These are phyloP conservation scores for Blepharisma stoltei DNA, from an alignment of 73 alveolate species.

Conservation along the genomic window DNA sequence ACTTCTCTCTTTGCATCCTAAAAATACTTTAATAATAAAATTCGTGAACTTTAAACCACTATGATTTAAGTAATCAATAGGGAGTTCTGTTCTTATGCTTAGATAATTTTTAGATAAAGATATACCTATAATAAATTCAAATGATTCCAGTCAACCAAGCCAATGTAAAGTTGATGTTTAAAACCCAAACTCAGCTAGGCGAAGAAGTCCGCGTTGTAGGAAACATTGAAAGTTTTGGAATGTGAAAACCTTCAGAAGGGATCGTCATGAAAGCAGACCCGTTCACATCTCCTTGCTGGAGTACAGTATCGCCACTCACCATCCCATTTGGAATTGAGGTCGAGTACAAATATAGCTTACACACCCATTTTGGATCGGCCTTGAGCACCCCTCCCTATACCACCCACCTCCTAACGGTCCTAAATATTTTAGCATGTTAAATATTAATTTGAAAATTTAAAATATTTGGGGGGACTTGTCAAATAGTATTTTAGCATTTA, in stretches of 20 bases:
- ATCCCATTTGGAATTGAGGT: conserved; percentile 8
- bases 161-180: conserved; percentile 16
- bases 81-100: too few species aligned
- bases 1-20: too few species aligned
- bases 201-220: conserved; percentile 13
- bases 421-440: not conserved
- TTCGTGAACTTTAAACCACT: too few species aligned
- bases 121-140: too few species aligned
- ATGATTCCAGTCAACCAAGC: not conserved
- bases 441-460: too few species aligned
- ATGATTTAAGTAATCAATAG: too few species aligned
- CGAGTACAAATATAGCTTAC: conserved; percentile 31
- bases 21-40: too few species aligned
- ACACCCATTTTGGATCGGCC: not conserved
- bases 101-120: too few species aligned
- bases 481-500: too few species aligned
- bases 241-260: not conserved
- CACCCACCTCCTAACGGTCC: not conserved
- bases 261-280: not conserved
- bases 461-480: too few species aligned
- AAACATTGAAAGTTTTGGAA: not conserved
- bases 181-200: conserved; percentile 15
- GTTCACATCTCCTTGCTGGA: conserved; percentile 21
- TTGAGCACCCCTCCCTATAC: not conserved
- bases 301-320: not conserved